Conservation (phyloP, 805 yeast genomes). For the Kuraishia floccosa region DNA sequence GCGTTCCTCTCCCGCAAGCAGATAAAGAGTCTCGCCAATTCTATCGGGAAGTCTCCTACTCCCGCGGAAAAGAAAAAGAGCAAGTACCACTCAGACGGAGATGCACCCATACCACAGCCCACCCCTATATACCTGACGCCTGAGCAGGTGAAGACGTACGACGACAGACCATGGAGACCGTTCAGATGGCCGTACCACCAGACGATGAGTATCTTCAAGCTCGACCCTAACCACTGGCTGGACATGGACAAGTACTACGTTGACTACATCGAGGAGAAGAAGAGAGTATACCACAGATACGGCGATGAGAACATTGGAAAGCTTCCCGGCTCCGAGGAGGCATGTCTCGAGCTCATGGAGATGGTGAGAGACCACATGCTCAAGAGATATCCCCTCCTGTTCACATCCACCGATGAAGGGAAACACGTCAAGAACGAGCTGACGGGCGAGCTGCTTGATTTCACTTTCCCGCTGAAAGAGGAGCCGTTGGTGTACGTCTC, state of each 20-base stretch:
- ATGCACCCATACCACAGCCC: slow-evolving; percentile 30
- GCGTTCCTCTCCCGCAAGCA: slow-evolving; percentile 9
- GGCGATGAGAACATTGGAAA: slow-evolving; percentile 55
- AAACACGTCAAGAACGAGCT: slow-evolving; percentile 45
- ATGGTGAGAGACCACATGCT: slow-evolving; percentile 48
- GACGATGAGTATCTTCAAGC: slow-evolving; percentile 62
- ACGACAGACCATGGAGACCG: slow-evolving; percentile 75
- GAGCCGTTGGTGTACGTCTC: slow-evolving; percentile 54
- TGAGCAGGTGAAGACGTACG: slow-evolving; percentile 52
- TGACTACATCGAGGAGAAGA: slow-evolving; percentile 54
- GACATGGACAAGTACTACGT: slow-evolving; percentile 72
- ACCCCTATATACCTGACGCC: slow-evolving; percentile 55
- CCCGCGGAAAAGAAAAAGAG: slow-evolving; percentile 5
- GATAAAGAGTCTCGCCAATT: slow-evolving; percentile 3
- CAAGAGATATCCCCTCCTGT: slow-evolving; percentile 51
- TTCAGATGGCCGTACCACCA: slow-evolving; percentile 76
- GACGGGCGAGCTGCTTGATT: slow-evolving; percentile 51
- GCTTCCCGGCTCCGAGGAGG: slow-evolving; percentile 54
- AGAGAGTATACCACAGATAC: slow-evolving; percentile 42
- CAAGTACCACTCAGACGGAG: slow-evolving; percentile 10
- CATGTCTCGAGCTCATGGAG: slow-evolving; percentile 54
- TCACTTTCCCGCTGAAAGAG: slow-evolving; percentile 46
- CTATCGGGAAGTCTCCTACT: slow-evolving; percentile 1
- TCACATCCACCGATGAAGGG: slow-evolving; percentile 38
- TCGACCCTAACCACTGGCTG: slow-evolving; percentile 68